phyloP scores from a whole-genome alignment of 129 eudicot genomes.

The Helianthus tuberosus region DNA sequence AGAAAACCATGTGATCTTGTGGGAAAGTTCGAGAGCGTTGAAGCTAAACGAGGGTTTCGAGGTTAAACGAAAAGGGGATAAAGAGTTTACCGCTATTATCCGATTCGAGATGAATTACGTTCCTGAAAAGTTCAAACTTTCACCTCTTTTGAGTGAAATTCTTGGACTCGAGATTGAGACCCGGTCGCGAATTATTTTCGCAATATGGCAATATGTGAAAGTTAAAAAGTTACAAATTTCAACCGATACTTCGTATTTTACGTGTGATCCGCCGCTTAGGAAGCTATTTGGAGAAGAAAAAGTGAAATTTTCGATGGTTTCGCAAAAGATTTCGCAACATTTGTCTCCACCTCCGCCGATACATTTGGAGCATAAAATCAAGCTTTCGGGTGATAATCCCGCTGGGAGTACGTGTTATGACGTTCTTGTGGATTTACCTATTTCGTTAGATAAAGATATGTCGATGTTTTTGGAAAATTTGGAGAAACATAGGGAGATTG shows the following conservation, averaged over 20 bases:
- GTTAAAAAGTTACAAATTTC: slow-evolving; percentile 67
- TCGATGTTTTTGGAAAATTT: slow-evolving; percentile 60
- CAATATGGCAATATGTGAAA: slow-evolving; percentile 93
- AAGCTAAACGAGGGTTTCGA: slow-evolving; percentile 83
- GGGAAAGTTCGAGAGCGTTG: slow-evolving; percentile 87
- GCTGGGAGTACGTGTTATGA: slow-evolving; percentile 82
- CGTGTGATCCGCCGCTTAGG: slow-evolving; percentile 78
- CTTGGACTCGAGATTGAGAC: slow-evolving; percentile 89
- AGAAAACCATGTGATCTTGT: slow-evolving; percentile 80
- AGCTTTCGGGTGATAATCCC: slow-evolving; percentile 72
- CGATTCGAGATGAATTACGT: slow-evolving; percentile 82
- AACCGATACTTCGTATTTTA: slow-evolving; percentile 69
- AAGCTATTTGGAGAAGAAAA: slow-evolving; percentile 89
- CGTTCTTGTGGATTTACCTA: slow-evolving; percentile 86
- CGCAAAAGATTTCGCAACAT: slow-evolving; percentile 66
- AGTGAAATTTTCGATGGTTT: slow-evolving; percentile 65
- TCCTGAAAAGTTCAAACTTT: slow-evolving; percentile 79
- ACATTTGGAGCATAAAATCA: slow-evolving; percentile 82
- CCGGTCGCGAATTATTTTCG: slow-evolving; percentile 66
- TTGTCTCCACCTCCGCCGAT: slow-evolving; percentile 73
- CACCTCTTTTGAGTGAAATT: slow-evolving; percentile 64
- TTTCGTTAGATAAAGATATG: slow-evolving; percentile 67
- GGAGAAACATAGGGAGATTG: slow-evolving; percentile 76
- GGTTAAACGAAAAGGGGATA: slow-evolving; percentile 88
- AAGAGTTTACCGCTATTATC: slow-evolving; percentile 83